These are phyloP conservation scores for Plenodomus lindquistii DNA, from an alignment of 2,329 filamentous ascomycete species.

Conservation along the genomic window DNA sequence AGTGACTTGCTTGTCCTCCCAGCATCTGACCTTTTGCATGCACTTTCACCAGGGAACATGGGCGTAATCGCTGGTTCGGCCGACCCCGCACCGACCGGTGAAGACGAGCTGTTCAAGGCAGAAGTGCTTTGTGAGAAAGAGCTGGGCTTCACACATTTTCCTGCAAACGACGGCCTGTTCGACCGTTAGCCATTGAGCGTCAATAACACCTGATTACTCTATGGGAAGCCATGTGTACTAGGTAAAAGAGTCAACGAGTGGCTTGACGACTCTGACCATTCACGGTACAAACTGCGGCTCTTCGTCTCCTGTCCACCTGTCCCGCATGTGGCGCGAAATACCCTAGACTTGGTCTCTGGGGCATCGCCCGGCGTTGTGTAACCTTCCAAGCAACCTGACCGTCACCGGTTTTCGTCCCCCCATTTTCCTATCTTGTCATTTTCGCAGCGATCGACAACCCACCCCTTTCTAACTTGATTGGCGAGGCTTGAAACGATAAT, in stretches of 20 bases:
- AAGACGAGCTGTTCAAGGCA: constrained; percentile 33
- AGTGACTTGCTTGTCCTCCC: constrained; percentile 9
- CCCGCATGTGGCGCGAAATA: background rate
- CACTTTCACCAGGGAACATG: constrained; percentile 5
- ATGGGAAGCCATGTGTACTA: background rate
- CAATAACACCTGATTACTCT: background rate
- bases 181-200: background rate
- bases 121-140: constrained; percentile 22
- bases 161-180: constrained; percentile 9
- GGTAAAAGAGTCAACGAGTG: background rate
- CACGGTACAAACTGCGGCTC: background rate
- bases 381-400: constrained; percentile 4
- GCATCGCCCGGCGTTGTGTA: constrained; percentile 10
- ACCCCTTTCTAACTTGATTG: constrained; percentile 5
- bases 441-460: constrained; percentile 4
- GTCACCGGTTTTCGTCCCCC: constrained; percentile 26
- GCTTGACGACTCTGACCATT: background rate
- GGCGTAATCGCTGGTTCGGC: background rate
- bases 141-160: constrained; percentile 6
- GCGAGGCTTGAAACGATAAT: constrained; percentile 6
- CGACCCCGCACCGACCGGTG: constrained; percentile 40
- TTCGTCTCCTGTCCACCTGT: background rate
- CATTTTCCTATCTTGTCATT: constrained; percentile 22
- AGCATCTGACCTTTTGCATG: constrained; percentile 31
- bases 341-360: constrained; percentile 2